phyloP scores from a whole-genome alignment of 2,329 filamentous ascomycete species.

The Trichoderma afroharzianum region DNA sequence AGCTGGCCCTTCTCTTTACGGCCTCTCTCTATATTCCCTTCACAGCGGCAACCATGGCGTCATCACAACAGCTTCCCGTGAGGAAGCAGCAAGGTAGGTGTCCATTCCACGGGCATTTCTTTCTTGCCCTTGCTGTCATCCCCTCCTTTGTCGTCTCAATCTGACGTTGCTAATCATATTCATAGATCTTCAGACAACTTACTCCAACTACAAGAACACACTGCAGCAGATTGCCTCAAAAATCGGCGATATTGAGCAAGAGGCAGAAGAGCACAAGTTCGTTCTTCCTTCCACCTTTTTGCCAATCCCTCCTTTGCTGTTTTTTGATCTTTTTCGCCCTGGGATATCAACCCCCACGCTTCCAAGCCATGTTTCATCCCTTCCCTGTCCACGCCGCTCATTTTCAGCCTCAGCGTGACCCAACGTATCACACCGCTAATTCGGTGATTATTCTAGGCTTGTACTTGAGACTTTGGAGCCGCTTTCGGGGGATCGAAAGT shows the following conservation, averaged over 20 bases:
- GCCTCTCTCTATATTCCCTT: not conserved
- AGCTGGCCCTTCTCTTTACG: not conserved
- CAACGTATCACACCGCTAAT: constrained; percentile 23
- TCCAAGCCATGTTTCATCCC: not conserved
- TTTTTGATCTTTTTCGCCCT: not conserved
- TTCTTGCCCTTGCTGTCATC: constrained; percentile 5
- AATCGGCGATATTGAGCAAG: constrained; percentile 96
- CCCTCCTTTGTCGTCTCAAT: not conserved
- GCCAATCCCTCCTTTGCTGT: not conserved
- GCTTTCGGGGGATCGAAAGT: constrained; percentile 81
- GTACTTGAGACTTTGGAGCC: constrained; percentile 89
- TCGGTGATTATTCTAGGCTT: constrained; percentile 55
- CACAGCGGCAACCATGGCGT: constrained; percentile 21
- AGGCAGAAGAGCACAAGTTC: constrained; percentile 97
- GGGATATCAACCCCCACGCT: not conserved
- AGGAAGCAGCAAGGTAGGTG: constrained; percentile 71
- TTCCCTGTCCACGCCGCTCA: not conserved
- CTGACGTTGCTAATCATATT: not conserved
- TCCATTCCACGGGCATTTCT: constrained; percentile 2
- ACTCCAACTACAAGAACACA: constrained; percentile 71
- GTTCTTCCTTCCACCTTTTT: constrained; percentile 30
- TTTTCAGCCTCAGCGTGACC: constrained; percentile 36
- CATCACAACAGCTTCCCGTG: constrained; percentile 46
- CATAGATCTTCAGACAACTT: constrained; percentile 74
- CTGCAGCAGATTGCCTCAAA: constrained; percentile 93